Evolutionary conservation across 164 flowering plant species (phyloP).

Genomic region (Berberis vulgaris): DNA sequence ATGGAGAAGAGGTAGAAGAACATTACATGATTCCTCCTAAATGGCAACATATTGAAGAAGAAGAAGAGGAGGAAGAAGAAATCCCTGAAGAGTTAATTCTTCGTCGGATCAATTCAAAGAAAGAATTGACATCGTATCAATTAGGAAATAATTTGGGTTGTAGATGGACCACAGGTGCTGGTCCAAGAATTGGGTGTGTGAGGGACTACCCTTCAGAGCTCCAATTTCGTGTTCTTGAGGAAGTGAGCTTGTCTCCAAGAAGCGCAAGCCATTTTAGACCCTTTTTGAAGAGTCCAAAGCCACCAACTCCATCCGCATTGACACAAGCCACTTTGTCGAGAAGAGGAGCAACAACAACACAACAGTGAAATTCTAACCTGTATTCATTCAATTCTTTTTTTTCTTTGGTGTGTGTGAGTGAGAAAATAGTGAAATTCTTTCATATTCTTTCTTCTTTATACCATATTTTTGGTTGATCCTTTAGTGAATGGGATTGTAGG

Average conservation of each 20-base stretch:
- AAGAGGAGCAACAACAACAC: slow-evolving; percentile 9
- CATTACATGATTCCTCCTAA: slow-evolving; percentile 10
- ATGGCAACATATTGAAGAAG: slow-evolving; percentile 15
- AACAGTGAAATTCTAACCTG: slow-evolving; percentile 5
- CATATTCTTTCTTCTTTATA: neutral
- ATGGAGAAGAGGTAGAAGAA: slow-evolving; percentile 14
- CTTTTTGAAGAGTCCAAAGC: slow-evolving; percentile 9
- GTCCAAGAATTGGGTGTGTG: slow-evolving; percentile 77
- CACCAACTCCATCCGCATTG: neutral
- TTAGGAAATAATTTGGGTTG: slow-evolving; percentile 64
- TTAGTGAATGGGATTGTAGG: slow-evolving; percentile 9
- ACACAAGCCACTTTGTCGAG: slow-evolving; percentile 8
- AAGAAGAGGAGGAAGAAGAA: slow-evolving; percentile 15
- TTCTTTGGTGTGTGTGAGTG: slow-evolving; percentile 10
- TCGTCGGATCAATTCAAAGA: slow-evolving; percentile 56
- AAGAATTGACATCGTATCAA: slow-evolving; percentile 47
- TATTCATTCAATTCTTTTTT: neutral
- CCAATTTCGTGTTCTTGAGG: slow-evolving; percentile 55
- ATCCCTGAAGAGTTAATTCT: slow-evolving; percentile 47
- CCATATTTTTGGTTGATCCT: slow-evolving; percentile 11
- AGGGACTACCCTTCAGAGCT: slow-evolving; percentile 70
- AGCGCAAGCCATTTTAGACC: slow-evolving; percentile 18
- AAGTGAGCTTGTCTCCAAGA: slow-evolving; percentile 68
- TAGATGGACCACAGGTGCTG: slow-evolving; percentile 85
- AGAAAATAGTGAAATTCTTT: slow-evolving; percentile 9